These are phyloP conservation scores for Hymenoscyphus infarciens DNA, from an alignment of 2,329 filamentous ascomycete genomes.

Conservation along the genomic window DNA sequence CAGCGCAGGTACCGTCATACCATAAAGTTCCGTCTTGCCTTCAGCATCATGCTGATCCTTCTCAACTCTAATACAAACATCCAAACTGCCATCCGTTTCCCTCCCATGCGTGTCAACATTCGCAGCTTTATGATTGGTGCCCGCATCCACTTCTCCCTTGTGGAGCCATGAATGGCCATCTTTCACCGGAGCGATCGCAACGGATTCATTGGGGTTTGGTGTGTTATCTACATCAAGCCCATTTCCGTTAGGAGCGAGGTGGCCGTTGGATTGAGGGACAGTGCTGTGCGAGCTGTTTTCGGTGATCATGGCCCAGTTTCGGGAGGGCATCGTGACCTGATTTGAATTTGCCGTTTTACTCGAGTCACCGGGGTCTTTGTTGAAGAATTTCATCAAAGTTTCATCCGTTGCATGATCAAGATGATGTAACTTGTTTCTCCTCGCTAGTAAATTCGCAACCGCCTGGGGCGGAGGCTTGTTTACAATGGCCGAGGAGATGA, in stretches of 20 bases:
- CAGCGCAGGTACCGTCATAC: slow-evolving; percentile 69
- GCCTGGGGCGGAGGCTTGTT: slow-evolving; percentile 87
- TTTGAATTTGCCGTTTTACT: slow-evolving; percentile 75
- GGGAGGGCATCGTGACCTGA: slow-evolving; percentile 83
- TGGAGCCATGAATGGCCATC: slow-evolving; percentile 71
- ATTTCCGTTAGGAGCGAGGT: slow-evolving; percentile 19
- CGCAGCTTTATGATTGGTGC: slow-evolving; percentile 74
- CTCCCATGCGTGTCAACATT: slow-evolving; percentile 50
- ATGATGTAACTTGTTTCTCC: slow-evolving; percentile 79
- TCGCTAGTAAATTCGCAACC: slow-evolving; percentile 86
- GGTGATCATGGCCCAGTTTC: slow-evolving; percentile 89
- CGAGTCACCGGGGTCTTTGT: slow-evolving; percentile 75
- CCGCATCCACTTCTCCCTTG: slow-evolving; percentile 71
- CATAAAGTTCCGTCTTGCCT: slow-evolving; percentile 78
- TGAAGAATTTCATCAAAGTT: slow-evolving; percentile 87
- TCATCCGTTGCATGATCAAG: slow-evolving; percentile 76
- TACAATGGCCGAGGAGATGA: slow-evolving; percentile 91
- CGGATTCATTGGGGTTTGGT: neutral
- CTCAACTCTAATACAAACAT: slow-evolving; percentile 84
- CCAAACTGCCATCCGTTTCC: slow-evolving; percentile 60
- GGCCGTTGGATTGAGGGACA: slow-evolving; percentile 41
- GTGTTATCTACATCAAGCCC: neutral
- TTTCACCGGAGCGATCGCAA: slow-evolving; percentile 39
- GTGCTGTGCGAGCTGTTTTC: slow-evolving; percentile 67
- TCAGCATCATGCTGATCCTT: slow-evolving; percentile 77